A percentile compares a stretch with the other conserved stretches of the same genome.
Conservation (phyloP, 306 rosid genomes). For the Glycine tomentella region DNA sequence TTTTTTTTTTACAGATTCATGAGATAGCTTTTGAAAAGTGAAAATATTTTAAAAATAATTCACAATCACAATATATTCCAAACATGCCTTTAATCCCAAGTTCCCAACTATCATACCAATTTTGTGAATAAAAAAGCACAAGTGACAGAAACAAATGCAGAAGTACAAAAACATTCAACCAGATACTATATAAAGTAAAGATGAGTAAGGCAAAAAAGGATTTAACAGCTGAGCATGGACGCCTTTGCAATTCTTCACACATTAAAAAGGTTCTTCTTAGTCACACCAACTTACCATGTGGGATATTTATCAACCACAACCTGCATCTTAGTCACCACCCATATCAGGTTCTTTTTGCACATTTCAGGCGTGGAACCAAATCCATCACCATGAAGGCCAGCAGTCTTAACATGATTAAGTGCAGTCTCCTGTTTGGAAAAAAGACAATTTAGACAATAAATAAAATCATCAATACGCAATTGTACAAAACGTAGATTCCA, state of each 20-base stretch:
- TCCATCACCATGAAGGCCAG: constrained; percentile 95
- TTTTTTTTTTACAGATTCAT: background rate
- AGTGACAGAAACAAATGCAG: constrained; percentile 3
- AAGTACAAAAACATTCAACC: background rate
- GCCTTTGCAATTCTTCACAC: no score
- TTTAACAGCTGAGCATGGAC: background rate
- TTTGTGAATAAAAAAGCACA: constrained; percentile 9
- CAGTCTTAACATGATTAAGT: constrained; percentile 93
- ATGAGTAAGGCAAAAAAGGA: constrained; percentile 6
- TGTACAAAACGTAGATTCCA: background rate
- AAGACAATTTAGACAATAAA: background rate
- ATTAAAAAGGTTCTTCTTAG: no score
- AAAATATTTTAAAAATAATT: background rate
- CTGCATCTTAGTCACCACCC: constrained; percentile 95
- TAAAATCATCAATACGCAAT: background rate
- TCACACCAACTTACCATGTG: constrained; percentile 70
- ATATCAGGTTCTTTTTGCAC: constrained; percentile 90
- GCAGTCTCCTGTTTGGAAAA: constrained; percentile 80
- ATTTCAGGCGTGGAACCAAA: constrained; percentile 98
- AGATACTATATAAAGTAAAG: background rate
- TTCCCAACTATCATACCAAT: constrained; percentile 1
- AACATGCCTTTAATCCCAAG: constrained; percentile 1
- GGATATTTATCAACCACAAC: constrained; percentile 92
- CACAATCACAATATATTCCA: background rate
- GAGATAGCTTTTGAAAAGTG: background rate